A percentile compares a stretch with the other conserved stretches of the same genome.
Conservation (phyloP, 257 asterid genomes). For the Plantago major region DNA sequence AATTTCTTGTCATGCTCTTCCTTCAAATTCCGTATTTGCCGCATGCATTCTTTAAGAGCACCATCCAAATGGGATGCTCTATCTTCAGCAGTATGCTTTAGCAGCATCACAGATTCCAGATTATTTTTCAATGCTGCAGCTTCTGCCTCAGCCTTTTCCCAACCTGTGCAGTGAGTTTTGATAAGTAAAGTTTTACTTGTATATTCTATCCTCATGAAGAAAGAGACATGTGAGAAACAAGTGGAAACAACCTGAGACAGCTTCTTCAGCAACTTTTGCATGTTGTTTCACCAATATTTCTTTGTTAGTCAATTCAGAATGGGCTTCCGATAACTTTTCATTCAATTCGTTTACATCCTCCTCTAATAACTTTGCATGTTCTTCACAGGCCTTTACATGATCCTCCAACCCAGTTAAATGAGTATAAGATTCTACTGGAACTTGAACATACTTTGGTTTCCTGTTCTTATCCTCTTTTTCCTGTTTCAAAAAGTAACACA, state of each 20-base stretch:
- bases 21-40: conserved; percentile 80
- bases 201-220: neutral
- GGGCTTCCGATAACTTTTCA: conserved; percentile 68
- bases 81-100: conserved; percentile 92
- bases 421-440: conserved; percentile 81
- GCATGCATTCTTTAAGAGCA: conserved; percentile 95
- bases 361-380: conserved; percentile 57
- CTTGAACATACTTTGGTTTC: conserved; percentile 84
- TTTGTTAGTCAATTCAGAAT: conserved; percentile 62
- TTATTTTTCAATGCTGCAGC: conserved; percentile 73
- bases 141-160: conserved; percentile 99
- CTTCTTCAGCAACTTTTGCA: conserved; percentile 98
- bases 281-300: conserved; percentile 89
- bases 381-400: conserved; percentile 61
- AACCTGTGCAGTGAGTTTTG: conserved; percentile 53
- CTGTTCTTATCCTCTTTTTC: conserved; percentile 35
- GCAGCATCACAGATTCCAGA: conserved; percentile 85
- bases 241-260: conserved; percentile 75
- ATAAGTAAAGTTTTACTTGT: conserved; percentile 18
- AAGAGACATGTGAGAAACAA: neutral
- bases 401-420: conserved; percentile 91
- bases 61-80: conserved; percentile 85
- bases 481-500: conserved; percentile 31
- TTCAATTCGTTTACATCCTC: conserved; percentile 68
- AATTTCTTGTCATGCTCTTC: conserved; percentile 77